A percentile compares a stretch with the other conserved stretches of the same genome.
These are phyloP conservation scores for Tetracladium maxilliforme DNA, from an alignment of 2,329 filamentous ascomycete genomes.

Conservation along the genomic window DNA sequence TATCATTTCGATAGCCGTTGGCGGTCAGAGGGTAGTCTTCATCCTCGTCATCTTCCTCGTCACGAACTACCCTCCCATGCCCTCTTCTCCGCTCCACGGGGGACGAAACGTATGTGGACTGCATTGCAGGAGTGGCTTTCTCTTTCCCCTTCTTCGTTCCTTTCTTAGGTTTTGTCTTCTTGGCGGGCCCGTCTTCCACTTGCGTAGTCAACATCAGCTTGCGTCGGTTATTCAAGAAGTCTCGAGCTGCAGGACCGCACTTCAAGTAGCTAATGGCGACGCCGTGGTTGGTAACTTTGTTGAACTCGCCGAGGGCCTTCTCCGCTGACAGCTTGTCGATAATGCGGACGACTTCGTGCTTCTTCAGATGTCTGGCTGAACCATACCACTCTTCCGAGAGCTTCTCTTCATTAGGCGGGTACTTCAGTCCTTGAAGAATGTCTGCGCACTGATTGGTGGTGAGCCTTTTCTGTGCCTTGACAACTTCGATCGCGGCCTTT, in stretches of 20 bases:
- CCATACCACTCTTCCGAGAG: conserved; percentile 48
- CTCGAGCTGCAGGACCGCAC: conserved; percentile 12
- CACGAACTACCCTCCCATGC: no score
- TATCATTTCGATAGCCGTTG: conserved; percentile 21
- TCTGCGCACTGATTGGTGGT: conserved; percentile 76
- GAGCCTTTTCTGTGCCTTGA: conserved; percentile 45
- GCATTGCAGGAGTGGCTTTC: conserved; percentile 18
- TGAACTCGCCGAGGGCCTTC: conserved; percentile 58
- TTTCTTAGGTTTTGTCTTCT: conserved; percentile 23
- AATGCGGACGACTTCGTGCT: conserved; percentile 70
- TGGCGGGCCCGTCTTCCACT: conserved; percentile 4
- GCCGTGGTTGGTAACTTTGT: conserved; percentile 44
- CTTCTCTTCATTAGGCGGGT: conserved; percentile 37
- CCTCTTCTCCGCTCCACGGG: conserved; percentile 26
- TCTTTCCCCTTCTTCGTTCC: conserved; percentile 14
- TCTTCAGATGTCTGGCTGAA: conserved; percentile 52
- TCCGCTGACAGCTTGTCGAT: conserved; percentile 64
- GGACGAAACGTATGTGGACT: conserved; percentile 55
- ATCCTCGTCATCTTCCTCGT: conserved; percentile 12
- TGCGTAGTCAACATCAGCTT: conserved; percentile 14
- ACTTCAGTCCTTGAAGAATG: conserved; percentile 58
- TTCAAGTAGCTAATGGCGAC: conserved; percentile 24
- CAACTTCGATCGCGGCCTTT: conserved; percentile 52
- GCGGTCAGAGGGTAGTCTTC: conserved; percentile 8
- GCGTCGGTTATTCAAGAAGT: conserved; percentile 10